Evolutionary conservation across 441 rosid genomes (phyloP), one percentile per base, ranked within the genome.

Genomic region (Erodium trifolium): DNA sequence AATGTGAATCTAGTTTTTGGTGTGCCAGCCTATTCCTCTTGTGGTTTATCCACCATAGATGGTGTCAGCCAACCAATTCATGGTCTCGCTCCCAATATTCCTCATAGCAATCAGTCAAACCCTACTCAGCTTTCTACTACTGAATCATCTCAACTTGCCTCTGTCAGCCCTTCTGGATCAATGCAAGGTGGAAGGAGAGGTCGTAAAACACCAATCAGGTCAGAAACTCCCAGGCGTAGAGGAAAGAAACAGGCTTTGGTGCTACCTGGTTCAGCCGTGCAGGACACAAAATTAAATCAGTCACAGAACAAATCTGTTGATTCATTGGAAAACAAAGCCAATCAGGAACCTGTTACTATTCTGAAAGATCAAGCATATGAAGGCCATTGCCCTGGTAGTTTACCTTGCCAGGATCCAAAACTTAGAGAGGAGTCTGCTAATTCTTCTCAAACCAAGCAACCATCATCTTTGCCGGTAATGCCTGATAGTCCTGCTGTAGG

Each of bases 151-250:
- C 81, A 69, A 60, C 75, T 77, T 34, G 43, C 67, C 47, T 29
- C 78, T 71, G 29, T 71, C 37, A 64, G 55, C 31, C 72, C 72
- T 51, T 49, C 78, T 27, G 85, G 73, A 63, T 65, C 79, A 27
- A 17, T 69, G 57, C 82, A 70, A 43, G 79, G 34, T 41, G 83
- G 72, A 78, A 76, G 85, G 80, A 82, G 73, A 66, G 84, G 84
- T 45, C 85, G 82, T 23, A 85, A 82, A 70, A 49, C 77, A 66
- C 78, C 76, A 67, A 41, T 49, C 29, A 80, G 80, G 66, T 78
- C 51, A 1, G 87, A 83, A 72, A 74, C 77, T 37, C 82, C 85
- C 17, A 80, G 73, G 78, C 85, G 82, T 19, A 78, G 87, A 71
- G 87, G 85, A 73, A 83, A 69, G 75, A 85, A 76, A 74, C 78